Base-by-base conservation (phyloP, 2,329 filamentous ascomycete species). In the Dactylellina drechsleri region DNA sequence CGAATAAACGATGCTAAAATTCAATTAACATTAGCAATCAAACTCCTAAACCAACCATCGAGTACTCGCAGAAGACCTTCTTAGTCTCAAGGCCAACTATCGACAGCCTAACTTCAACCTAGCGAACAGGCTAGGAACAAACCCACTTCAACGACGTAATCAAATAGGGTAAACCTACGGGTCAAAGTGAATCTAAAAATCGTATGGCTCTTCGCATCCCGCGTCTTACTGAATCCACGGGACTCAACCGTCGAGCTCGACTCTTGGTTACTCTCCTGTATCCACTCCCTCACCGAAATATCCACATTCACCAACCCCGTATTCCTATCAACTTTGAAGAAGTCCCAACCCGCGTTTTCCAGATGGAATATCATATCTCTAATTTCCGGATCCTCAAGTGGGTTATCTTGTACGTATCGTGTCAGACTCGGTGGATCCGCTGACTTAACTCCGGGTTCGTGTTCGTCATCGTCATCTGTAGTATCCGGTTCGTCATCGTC, bases 251-350 rank as follows among this genome's bases (percentile, higher is more conserved):
- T 18, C 5, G 5, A 18, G n/a, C 26, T n/a, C 4, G 28, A 23
- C 6, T 43, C 26, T 13, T 45, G 40, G 41, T 20, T 13, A 16
- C 31, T 36, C 8, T 72, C 67, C 36, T 65, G 67, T 26, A 72
- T 54, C 67, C 67, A 72, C 16, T 72, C 67, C 3, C 65, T 28
- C 31, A 68, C 50, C 5, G 65, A 68, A 13, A 68, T 61, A 61
- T 68, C 65, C 13, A 68, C 65, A 20, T 45, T 49, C 6, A 68
- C 31, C 1, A 68, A 13, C 7, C 56, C 47, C 1, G 65, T 68
- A 10, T 52, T 12, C 45, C 47, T 43, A 20, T 68, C 57, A 18
- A 68, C 4, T 36, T 36, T 54, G 36, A 68, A 61, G 20, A 68
- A 68, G 18, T 68, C 65, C 13, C 65, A 18, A 5, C 65, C 65